Evolutionary conservation across 345 rosid genomes (phyloP).

Genomic region (Citrus sp.): DNA sequence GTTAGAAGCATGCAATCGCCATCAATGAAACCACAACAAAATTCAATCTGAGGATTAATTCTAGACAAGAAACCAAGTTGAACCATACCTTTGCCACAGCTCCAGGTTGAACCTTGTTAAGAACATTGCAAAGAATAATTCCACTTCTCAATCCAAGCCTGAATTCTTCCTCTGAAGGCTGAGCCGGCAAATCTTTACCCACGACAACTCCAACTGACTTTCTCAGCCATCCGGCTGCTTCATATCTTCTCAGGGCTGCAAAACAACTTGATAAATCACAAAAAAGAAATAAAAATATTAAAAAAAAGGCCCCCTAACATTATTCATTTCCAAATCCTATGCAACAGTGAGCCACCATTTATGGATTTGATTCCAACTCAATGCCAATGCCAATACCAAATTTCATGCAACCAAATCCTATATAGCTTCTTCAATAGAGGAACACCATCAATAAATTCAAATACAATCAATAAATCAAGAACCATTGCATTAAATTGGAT

Average conservation of each 20-base stretch:
- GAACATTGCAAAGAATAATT: slow-evolving; percentile 75
- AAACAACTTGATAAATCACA: slow-evolving; percentile 3
- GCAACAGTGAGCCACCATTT: background rate
- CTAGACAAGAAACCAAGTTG: background rate
- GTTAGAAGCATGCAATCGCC: slow-evolving; percentile 12
- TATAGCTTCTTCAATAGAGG: background rate
- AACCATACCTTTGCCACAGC: slow-evolving; percentile 65
- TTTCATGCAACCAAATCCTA: background rate
- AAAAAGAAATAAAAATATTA: background rate
- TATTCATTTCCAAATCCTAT: background rate
- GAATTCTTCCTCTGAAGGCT: slow-evolving; percentile 81
- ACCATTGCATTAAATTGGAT: background rate
- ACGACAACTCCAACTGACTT: slow-evolving; percentile 73
- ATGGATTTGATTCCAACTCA: background rate
- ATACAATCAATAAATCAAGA: background rate
- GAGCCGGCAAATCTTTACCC: slow-evolving; percentile 80
- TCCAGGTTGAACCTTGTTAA: slow-evolving; percentile 79
- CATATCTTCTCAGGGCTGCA: slow-evolving; percentile 63
- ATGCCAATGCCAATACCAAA: background rate
- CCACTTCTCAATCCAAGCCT: slow-evolving; percentile 88
- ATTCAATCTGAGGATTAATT: background rate
- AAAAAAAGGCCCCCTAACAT: background rate
- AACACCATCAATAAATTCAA: background rate
- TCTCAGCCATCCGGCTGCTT: slow-evolving; percentile 83
- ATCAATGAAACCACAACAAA: background rate